Evolutionary conservation across 2,329 filamentous ascomycete species (phyloP).

Genomic region (Sordariomycetes sp.): DNA sequence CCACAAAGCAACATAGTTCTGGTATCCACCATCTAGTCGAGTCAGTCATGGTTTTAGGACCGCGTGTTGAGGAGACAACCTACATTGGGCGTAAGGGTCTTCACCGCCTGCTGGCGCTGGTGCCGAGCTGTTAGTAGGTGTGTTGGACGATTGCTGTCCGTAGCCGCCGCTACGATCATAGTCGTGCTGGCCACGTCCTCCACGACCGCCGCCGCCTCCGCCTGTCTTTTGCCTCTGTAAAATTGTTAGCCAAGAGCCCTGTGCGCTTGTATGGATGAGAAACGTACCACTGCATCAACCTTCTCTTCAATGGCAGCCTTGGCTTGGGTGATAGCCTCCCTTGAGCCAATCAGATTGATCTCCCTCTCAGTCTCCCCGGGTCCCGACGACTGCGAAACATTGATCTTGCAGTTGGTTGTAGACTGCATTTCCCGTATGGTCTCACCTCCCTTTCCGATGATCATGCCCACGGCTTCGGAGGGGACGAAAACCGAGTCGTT

Average conservation of each 20-base stretch:
- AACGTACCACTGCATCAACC: slow-evolving; percentile 75
- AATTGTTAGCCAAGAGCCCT: slow-evolving; percentile 16
- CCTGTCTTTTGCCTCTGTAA: slow-evolving; percentile 47
- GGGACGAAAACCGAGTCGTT: slow-evolving; percentile 80
- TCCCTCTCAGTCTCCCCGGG: slow-evolving; percentile 73
- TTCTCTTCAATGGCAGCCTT: slow-evolving; percentile 86
- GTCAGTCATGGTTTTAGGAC: slow-evolving; percentile 10
- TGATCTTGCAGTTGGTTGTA: slow-evolving; percentile 85
- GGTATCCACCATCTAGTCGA: slow-evolving; percentile 64
- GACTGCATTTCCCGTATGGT: slow-evolving; percentile 93
- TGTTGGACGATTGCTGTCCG: slow-evolving; percentile 31
- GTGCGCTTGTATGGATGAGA: not conserved
- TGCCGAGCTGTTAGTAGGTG: slow-evolving; percentile 30
- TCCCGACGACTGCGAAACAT: slow-evolving; percentile 74
- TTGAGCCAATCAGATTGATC: slow-evolving; percentile 74
- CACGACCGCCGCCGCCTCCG: slow-evolving; percentile 30
- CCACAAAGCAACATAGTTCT: slow-evolving; percentile 73
- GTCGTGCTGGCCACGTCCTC: slow-evolving; percentile 39
- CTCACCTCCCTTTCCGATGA: slow-evolving; percentile 89
- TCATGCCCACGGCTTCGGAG: slow-evolving; percentile 90
- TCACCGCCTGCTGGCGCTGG: slow-evolving; percentile 35
- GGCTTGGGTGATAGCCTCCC: slow-evolving; percentile 68
- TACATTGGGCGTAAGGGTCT: slow-evolving; percentile 70
- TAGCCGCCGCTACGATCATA: slow-evolving; percentile 44
- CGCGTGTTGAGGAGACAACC: slow-evolving; percentile 19